Base-by-base conservation (phyloP, 2,329 filamentous ascomycete genomes). In the Curvularia eragrostidis region DNA sequence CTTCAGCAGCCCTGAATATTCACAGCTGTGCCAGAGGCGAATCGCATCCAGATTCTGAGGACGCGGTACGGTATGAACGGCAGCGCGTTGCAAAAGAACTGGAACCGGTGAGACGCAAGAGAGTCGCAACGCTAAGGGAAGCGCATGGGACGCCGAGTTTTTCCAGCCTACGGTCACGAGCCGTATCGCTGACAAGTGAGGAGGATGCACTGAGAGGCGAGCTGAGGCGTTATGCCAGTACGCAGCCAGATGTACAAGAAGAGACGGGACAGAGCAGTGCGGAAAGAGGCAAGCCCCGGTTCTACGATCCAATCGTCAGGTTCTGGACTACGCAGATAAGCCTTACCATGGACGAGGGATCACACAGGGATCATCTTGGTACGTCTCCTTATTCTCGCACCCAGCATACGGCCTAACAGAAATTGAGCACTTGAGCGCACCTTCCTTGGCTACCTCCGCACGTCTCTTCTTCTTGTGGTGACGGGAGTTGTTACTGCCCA, bases 371-470 rank as follows among this genome's bases (percentile, higher is more conserved):
- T 67, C 84, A 87, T 73, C 66, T 87, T 41, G 84, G 85, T 86
- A 78, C 52, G 79, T 46, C 13, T 9, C 23, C 18, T 3, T 19
- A 26, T 10, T 5, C 15, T 5, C 36, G 7, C n/a, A 19, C 49
- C 24, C 23, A 30, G 3, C 9, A 30, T 26, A 15, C 19, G 7
- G 7, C 46, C 23, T 39, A 57, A 39, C 52, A 30, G 38, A n/a
- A 9, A 30, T 54, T 48, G 66, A 91, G 89, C 90, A 36, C 83
- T 91, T 53, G 89, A 93, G 75, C 82, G 89, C 55, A 93, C 89
- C 18, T 93, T 89, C 70, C 84, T 93, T 18, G 88, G 84, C 28
- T 92, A 91, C 73, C 81, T 91, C 28, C 85, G 89, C 19, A 92
- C 89, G 1, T 90, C 88, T 0, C 76, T 90, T 36, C 82, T 84